Evolutionary conservation across 2,329 filamentous ascomycete genomes (phyloP).

Genomic region (Talaromyces sp.): DNA sequence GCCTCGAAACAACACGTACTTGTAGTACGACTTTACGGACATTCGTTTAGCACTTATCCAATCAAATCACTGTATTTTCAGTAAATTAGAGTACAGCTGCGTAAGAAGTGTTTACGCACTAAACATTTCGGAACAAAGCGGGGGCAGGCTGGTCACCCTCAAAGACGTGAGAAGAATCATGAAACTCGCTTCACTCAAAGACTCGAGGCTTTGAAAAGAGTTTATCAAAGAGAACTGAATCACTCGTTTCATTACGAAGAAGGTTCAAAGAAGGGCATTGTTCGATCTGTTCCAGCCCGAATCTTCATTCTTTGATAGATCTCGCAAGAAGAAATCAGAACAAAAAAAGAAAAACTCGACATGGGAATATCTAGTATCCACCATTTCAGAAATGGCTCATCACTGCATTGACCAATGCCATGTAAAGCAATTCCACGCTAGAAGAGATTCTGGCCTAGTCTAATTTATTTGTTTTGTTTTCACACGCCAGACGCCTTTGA

Average conservation of each 20-base stretch:
- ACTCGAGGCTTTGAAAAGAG: background rate
- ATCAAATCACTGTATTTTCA: background rate
- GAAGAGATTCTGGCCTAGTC: background rate
- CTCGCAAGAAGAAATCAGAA: background rate
- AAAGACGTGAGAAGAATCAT: background rate
- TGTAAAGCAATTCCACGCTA: background rate
- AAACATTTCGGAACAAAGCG: background rate
- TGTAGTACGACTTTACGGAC: background rate
- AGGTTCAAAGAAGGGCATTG: background rate
- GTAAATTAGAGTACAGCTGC: background rate
- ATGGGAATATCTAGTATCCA: background rate
- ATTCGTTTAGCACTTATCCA: background rate
- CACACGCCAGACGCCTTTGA: background rate
- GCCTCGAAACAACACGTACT: background rate
- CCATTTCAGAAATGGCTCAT: background rate
- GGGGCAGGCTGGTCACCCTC: background rate
- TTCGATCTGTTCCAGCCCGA: background rate
- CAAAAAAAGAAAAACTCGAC: background rate
- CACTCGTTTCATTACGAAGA: background rate
- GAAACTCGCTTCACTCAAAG: background rate
- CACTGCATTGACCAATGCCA: background rate
- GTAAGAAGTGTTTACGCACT: background rate
- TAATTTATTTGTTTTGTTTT: background rate
- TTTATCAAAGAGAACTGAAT: background rate
- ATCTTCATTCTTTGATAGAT: background rate